Evolutionary conservation across 2,329 filamentous ascomycete species (phyloP), one percentile per base, ranked within the genome.

Genomic region (Myriosclerotinia duriaeana): DNA sequence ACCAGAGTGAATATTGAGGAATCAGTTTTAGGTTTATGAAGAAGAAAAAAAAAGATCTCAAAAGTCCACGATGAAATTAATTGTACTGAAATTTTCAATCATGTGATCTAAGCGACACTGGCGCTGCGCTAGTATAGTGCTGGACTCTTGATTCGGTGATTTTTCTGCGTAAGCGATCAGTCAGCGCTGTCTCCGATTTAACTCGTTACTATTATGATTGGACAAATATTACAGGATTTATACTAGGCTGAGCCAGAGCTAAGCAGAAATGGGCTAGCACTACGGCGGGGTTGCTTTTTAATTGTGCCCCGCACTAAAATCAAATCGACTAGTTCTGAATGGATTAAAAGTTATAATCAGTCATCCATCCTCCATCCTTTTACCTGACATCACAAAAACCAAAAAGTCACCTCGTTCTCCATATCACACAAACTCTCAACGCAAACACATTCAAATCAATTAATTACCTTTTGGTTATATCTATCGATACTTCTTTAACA

Each of bases 1-100:
- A 81, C 81, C 82, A 86, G 85, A 88, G 85, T 88, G 86, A 87
- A 88, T 88, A 87, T 83, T 84, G 79, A 82, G 81, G 80, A 80
- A 59, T 65, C 62, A 64, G 63, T 80, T 78, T 70, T 76, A 75
- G 75, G 79, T 80, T 80, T 80, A 78, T 80, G 78, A 75, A 78
- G 71, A 74, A 64, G 73, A 73, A 72, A 67, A 66, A 71, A 52
- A 22, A 12, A 64, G 20, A 62, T 69, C 15, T 0, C 1, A 3
- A 5, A 4, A 17, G 6, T 26, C 0, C 20, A 26, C 34, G 7
- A 38, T 22, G 50, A 11, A 6, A 26, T 17, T 0, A 36, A 30
- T 60, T 60, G 58, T 60, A 50, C 14, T 60, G 50, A 40, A 61
- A 38, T 52, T 61, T 26, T 5, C 8, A 22, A 40, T 61, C 58